These are phyloP conservation scores for Xanthoconium stramineum DNA, from an alignment of 768 basidiomycete species.

Conservation along the genomic window DNA sequence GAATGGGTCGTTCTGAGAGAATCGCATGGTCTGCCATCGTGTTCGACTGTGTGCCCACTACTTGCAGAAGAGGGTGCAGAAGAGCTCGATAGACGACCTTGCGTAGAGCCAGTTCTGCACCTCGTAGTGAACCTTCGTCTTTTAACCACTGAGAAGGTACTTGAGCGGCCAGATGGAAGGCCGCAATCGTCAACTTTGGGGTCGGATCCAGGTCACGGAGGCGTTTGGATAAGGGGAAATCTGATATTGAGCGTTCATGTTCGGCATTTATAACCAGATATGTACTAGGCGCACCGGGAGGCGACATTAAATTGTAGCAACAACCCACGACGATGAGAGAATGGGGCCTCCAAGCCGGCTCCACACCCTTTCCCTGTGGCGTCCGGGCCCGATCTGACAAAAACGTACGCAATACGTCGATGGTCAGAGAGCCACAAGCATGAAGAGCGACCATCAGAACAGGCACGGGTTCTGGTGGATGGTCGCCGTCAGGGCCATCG, in stretches of 20 bases:
- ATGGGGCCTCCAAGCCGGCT: conserved; percentile 45
- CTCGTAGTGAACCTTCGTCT: conserved; percentile 28
- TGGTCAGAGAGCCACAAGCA: conserved; percentile 72
- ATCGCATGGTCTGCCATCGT: neutral
- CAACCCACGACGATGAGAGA: conserved; percentile 68
- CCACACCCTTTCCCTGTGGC: conserved; percentile 1
- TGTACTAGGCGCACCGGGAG: conserved; percentile 37
- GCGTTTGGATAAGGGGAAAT: conserved; percentile 51
- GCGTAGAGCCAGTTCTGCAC: conserved; percentile 51
- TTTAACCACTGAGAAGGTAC: conserved; percentile 61
- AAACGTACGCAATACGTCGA: conserved; percentile 60
- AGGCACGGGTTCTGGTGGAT: conserved; percentile 29
- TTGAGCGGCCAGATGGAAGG: conserved; percentile 69
- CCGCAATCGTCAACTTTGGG: conserved; percentile 34
- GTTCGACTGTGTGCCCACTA: neutral
- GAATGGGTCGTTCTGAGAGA: conserved; percentile 8
- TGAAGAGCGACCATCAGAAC: conserved; percentile 69
- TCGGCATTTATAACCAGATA: neutral
- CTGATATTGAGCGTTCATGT: conserved; percentile 29
- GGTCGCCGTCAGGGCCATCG: neutral
- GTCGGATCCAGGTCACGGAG: conserved; percentile 17
- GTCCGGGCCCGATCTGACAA: conserved; percentile 25
- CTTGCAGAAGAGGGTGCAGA: conserved; percentile 36
- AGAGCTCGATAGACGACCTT: conserved; percentile 75
- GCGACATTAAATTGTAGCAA: conserved; percentile 70